Percentiles rank a stretch among this genome's conserved stretches.
Evolutionary conservation across 768 basidiomycete species (phyloP).

Genomic region (Lenzites betulinus): DNA sequence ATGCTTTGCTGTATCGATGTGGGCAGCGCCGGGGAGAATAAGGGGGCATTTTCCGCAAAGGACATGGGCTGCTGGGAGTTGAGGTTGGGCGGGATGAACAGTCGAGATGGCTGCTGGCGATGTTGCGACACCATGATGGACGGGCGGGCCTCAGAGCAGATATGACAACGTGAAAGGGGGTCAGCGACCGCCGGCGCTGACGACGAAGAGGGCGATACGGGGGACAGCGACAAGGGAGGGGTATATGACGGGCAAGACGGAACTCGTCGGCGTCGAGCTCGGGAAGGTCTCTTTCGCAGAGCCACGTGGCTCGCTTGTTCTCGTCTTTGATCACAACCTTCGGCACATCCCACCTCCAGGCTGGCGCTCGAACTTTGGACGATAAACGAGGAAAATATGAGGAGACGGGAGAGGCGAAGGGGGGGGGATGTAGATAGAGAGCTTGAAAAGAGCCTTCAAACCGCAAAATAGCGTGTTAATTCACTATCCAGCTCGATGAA

Average conservation of each 20-base stretch:
- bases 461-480: no score
- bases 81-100: conserved; percentile 58
- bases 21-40: conserved; percentile 69
- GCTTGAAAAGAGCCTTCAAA: no score
- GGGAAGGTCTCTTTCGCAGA: not conserved
- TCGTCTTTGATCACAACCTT: no score
- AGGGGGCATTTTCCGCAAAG: conserved; percentile 45
- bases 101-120: conserved; percentile 52
- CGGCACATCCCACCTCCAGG: no score
- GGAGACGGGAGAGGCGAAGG: no score
- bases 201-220: not conserved
- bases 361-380: no score
- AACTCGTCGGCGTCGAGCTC: not conserved
- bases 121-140: conserved; percentile 28
- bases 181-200: no score
- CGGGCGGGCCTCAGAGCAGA: not conserved
- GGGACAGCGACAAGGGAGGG: not conserved
- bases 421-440: no score
- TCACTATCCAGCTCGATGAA: no score
- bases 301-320: conserved; percentile 8
- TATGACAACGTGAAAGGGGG: not conserved
- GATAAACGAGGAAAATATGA: no score
- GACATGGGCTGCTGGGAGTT: conserved; percentile 55
- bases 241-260: conserved; percentile 6
- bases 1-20: conserved; percentile 59